These are phyloP conservation scores for Aspergillus awamori DNA, from an alignment of 2,329 filamentous ascomycete species.

Conservation along the genomic window DNA sequence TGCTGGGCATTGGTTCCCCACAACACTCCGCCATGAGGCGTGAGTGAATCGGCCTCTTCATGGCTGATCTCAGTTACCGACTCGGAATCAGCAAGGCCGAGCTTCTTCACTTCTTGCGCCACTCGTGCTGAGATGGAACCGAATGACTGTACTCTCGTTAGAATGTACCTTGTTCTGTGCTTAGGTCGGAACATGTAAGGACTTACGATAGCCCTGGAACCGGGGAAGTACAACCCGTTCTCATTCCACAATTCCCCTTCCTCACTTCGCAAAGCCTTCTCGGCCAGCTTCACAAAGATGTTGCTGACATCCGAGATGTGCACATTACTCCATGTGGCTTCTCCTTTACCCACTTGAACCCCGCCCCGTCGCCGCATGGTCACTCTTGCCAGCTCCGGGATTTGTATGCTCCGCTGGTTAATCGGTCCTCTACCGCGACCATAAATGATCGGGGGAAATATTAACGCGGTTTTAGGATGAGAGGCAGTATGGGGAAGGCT, in stretches of 20 bases:
- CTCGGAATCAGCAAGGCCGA: slow-evolving; percentile 24
- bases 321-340: slow-evolving; percentile 61
- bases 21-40: slow-evolving; percentile 27
- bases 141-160: slow-evolving; percentile 26
- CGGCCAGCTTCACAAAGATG: slow-evolving; percentile 56
- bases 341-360: slow-evolving; percentile 58
- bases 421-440: slow-evolving; percentile 53
- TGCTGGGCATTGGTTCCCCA: slow-evolving; percentile 36
- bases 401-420: slow-evolving; percentile 56
- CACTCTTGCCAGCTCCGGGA: slow-evolving; percentile 48
- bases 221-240: slow-evolving; percentile 44
- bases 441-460: slow-evolving; percentile 67
- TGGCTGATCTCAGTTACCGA: slow-evolving; percentile 25
- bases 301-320: slow-evolving; percentile 61
- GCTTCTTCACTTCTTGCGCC: slow-evolving; percentile 23
- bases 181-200: neutral
- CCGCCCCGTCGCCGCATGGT: slow-evolving; percentile 51
- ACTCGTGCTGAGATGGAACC: slow-evolving; percentile 27
- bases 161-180: neutral
- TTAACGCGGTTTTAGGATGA: slow-evolving; percentile 58
- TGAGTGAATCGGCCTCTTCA: slow-evolving; percentile 29
- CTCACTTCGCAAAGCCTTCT: slow-evolving; percentile 41
- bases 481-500: slow-evolving; percentile 39
- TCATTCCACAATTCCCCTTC: slow-evolving; percentile 40
- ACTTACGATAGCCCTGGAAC: slow-evolving; percentile 30